phyloP scores from a whole-genome alignment of 2,329 filamentous ascomycete species.

The Aquanectria penicillioides region DNA sequence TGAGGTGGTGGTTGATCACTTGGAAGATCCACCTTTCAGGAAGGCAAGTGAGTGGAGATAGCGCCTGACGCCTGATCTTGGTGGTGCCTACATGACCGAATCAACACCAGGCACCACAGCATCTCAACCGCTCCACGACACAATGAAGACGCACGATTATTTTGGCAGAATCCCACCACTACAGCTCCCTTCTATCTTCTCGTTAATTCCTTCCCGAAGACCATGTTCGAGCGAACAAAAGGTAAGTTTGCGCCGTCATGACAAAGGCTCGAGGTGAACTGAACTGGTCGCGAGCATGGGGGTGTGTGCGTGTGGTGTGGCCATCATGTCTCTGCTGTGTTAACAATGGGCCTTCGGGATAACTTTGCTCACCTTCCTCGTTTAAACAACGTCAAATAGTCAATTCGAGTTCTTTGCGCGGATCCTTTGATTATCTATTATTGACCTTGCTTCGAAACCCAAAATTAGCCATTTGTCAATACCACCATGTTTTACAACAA shows the following conservation, averaged over 20 bases:
- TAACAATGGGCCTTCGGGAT: slow-evolving; percentile 27
- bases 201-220: too few species aligned
- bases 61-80: neutral
- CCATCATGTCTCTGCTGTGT: slow-evolving; percentile 19
- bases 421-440: slow-evolving; percentile 4
- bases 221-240: too few species aligned
- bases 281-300: too few species aligned
- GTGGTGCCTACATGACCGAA: neutral
- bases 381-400: slow-evolving; percentile 29
- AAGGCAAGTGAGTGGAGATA: neutral
- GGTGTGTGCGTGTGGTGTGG: neutral
- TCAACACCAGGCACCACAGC: slow-evolving; percentile 18
- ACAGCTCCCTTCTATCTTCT: too few species aligned
- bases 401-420: neutral
- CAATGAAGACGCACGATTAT: too few species aligned
- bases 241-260: neutral
- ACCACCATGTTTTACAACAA: slow-evolving; percentile 29
- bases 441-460: too few species aligned
- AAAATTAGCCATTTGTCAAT: slow-evolving; percentile 19
- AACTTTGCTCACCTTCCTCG: neutral
- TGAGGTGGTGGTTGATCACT: too few species aligned
- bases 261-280: too few species aligned
- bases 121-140: too few species aligned
- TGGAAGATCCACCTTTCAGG: slow-evolving; percentile 1
- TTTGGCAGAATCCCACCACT: too few species aligned